phyloP scores from a whole-genome alignment of 2,329 filamentous ascomycete genomes.

The Acarospora socialis region DNA sequence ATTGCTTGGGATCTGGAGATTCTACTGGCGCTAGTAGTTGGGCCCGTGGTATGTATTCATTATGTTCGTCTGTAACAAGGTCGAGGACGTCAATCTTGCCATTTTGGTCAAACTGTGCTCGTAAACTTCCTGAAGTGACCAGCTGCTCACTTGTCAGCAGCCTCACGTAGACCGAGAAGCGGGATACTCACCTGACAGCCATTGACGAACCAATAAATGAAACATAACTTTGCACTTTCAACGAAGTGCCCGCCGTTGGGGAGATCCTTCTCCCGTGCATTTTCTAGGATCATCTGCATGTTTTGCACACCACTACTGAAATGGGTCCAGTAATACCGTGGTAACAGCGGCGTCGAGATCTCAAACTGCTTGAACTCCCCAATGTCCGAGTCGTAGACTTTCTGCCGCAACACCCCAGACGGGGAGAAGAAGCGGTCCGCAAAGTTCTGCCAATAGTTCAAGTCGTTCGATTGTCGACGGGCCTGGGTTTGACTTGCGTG shows the following conservation, averaged over 20 bases:
- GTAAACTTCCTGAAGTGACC: conserved; percentile 61
- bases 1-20: conserved; percentile 41
- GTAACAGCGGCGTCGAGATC: conserved; percentile 64
- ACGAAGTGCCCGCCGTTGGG: conserved; percentile 56
- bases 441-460: conserved; percentile 66
- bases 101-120: conserved; percentile 62
- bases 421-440: conserved; percentile 70
- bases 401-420: conserved; percentile 61
- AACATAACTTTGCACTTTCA: conserved; percentile 59
- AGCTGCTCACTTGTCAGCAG: conserved; percentile 37
- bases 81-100: conserved; percentile 77
- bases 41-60: conserved; percentile 68
- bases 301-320: conserved; percentile 75
- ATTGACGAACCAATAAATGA: conserved; percentile 81
- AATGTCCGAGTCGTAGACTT: conserved; percentile 39
- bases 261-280: conserved; percentile 41
- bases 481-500: conserved; percentile 28
- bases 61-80: conserved; percentile 60
- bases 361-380: conserved; percentile 70
- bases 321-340: conserved; percentile 80
- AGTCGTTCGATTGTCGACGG: conserved; percentile 48
- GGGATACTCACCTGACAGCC: conserved; percentile 57
- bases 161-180: background rate
- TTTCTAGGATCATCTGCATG: conserved; percentile 75
- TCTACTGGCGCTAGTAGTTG: conserved; percentile 36